phyloP scores from a whole-genome alignment of 2,329 filamentous ascomycete species.

The Fusarium liriodendri region DNA sequence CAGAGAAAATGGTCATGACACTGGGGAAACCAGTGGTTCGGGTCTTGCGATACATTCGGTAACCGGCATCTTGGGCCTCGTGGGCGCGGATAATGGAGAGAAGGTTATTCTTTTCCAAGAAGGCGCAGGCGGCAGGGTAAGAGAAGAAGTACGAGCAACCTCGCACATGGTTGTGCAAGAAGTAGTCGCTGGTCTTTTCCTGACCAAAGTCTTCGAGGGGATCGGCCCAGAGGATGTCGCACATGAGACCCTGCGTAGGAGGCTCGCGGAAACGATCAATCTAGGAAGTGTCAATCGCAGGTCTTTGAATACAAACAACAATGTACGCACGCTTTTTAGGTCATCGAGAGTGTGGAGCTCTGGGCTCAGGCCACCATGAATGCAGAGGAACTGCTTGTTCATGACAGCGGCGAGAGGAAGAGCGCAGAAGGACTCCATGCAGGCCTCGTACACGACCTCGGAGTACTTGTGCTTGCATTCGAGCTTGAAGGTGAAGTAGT shows the following conservation, averaged over 20 bases:
- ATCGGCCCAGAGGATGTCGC: slow-evolving; percentile 98
- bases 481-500: slow-evolving; percentile 99
- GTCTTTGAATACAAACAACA: background rate
- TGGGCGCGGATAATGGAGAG: slow-evolving; percentile 97
- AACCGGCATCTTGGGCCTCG: slow-evolving; percentile 97
- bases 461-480: slow-evolving; percentile 99
- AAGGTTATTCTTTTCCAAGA: slow-evolving; percentile 98
- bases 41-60: slow-evolving; percentile 99
- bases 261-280: slow-evolving; percentile 98
- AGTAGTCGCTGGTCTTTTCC: slow-evolving; percentile 98
- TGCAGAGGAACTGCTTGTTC: slow-evolving; percentile 99
- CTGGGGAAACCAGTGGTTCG: slow-evolving; percentile 97
- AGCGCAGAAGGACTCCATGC: slow-evolving; percentile 97
- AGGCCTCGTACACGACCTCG: slow-evolving; percentile 94
- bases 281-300: slow-evolving; percentile 55
- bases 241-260: slow-evolving; percentile 97
- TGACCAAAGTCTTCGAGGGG: slow-evolving; percentile 98
- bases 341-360: slow-evolving; percentile 97
- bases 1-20: slow-evolving; percentile 99
- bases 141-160: slow-evolving; percentile 99
- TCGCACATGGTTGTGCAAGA: slow-evolving; percentile 97
- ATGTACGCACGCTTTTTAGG: slow-evolving; percentile 77
- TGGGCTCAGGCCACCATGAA: slow-evolving; percentile 95
- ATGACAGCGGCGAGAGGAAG: slow-evolving; percentile 95
- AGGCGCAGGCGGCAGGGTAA: slow-evolving; percentile 95